These are phyloP conservation scores for Aegilops tauschii DNA, from an alignment of 176 grass and related monocot genomes.

Conservation along the genomic window DNA sequence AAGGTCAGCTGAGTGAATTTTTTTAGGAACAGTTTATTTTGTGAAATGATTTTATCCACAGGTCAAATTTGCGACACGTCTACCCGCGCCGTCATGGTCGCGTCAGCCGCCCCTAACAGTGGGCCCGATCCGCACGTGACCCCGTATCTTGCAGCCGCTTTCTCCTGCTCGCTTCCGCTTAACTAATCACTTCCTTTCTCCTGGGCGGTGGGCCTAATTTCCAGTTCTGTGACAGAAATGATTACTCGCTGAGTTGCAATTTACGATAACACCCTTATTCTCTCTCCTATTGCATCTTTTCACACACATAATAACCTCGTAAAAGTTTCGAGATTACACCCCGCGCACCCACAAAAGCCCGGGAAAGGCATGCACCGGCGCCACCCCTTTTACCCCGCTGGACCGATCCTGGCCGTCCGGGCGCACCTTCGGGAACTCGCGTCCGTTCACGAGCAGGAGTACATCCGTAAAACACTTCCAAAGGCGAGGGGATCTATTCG, in stretches of 20 bases:
- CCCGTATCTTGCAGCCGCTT: neutral
- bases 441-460: neutral
- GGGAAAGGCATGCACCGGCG: neutral
- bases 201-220: neutral
- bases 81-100: neutral
- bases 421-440: neutral
- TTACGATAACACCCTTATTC: neutral
- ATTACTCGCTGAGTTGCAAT: neutral
- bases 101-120: neutral
- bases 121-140: conserved; percentile 14
- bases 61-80: neutral
- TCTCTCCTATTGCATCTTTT: neutral
- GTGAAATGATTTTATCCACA: too few species aligned
- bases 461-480: neutral
- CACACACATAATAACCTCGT: conserved; percentile 4
- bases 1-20: too few species aligned
- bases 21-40: too few species aligned
- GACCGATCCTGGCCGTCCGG: neutral
- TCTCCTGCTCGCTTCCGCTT: neutral
- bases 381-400: neutral
- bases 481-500: conserved; percentile 11
- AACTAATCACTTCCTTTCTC: neutral
- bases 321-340: neutral
- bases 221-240: neutral
- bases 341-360: neutral